These are phyloP conservation scores for Solanum peruvianum DNA, from an alignment of 257 asterid species.

Conservation along the genomic window DNA sequence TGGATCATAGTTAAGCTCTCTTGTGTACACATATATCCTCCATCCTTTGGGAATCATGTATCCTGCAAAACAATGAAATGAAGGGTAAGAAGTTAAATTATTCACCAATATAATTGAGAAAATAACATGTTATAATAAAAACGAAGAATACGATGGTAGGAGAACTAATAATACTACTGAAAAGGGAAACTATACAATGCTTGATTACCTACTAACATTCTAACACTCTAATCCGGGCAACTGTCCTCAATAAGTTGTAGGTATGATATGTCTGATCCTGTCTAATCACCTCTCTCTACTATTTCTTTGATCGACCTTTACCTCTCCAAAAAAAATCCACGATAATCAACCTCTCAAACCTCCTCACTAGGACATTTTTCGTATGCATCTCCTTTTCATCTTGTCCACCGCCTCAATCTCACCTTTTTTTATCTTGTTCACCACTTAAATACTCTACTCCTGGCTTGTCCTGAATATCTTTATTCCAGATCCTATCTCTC, in stretches of 20 bases:
- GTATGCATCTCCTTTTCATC: not conserved
- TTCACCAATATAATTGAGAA: too few species aligned
- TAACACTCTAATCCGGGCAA: too few species aligned
- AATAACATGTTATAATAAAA: not conserved
- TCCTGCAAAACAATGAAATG: slow-evolving; percentile 14
- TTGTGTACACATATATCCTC: slow-evolving; percentile 60
- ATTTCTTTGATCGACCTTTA: not conserved
- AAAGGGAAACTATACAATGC: not conserved
- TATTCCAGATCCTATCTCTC: not conserved
- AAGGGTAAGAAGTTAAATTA: not conserved
- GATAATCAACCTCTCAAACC: not conserved
- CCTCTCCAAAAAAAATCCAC: not conserved
- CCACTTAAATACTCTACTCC: not conserved
- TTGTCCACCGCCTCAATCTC: not conserved
- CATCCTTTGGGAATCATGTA: slow-evolving; percentile 63
- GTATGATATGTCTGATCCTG: not conserved
- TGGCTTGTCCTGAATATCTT: not conserved
- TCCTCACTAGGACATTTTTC: not conserved
- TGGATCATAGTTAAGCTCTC: slow-evolving; percentile 79
- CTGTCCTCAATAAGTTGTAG: not conserved
- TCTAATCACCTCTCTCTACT: not conserved
- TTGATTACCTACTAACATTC: not conserved
- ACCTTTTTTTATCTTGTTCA: not conserved
- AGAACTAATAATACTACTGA: too few species aligned
- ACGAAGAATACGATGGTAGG: not conserved